These are phyloP conservation scores for Pythium grandisporangium DNA, from an alignment of 352 stramenopile genomes.

Conservation along the genomic window DNA sequence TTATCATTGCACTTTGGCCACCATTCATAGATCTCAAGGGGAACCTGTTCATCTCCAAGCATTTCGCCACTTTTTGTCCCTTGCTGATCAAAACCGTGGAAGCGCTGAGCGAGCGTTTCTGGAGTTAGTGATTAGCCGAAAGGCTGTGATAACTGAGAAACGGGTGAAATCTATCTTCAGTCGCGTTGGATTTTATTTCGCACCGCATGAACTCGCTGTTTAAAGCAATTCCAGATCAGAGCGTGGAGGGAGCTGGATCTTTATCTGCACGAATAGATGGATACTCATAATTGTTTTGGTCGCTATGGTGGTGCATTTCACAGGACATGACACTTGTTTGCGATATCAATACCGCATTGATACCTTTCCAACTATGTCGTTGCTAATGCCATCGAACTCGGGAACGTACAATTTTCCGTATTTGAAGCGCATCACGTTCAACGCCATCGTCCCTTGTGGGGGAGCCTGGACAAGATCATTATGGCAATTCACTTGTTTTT, in stretches of 20 bases:
- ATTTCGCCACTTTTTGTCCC: constrained; percentile 42
- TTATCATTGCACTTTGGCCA: too few relatives aligned
- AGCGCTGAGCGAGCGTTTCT: constrained; percentile 47
- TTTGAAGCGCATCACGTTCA: constrained; percentile 29
- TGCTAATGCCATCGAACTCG: constrained; percentile 23
- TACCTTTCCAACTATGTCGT: constrained; percentile 47
- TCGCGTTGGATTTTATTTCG: constrained; percentile 50
- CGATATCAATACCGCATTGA: constrained; percentile 43
- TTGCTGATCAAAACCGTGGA: constrained; percentile 27
- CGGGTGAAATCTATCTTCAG: constrained; percentile 38
- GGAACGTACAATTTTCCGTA: constrained; percentile 41
- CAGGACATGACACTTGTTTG: constrained; percentile 30
- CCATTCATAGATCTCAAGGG: constrained; percentile 36
- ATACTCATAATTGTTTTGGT: too few relatives aligned
- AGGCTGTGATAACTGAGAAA: constrained; percentile 48
- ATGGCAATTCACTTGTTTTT: constrained; percentile 44
- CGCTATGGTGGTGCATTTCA: too few relatives aligned
- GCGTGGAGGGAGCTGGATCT: too few relatives aligned
- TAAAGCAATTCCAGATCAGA: too few relatives aligned
- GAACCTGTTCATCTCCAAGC: constrained; percentile 51
- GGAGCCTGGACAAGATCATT: constrained; percentile 10
- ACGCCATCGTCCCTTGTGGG: constrained; percentile 24
- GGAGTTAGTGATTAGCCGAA: constrained; percentile 53
- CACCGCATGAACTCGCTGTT: constrained; percentile 29
- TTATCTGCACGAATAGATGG: too few relatives aligned